Percentiles rank a stretch among this genome's conserved stretches.
Evolutionary conservation across 1,284 basidiomycete genomes (phyloP).

Genomic region (Ustilago sp.): DNA sequence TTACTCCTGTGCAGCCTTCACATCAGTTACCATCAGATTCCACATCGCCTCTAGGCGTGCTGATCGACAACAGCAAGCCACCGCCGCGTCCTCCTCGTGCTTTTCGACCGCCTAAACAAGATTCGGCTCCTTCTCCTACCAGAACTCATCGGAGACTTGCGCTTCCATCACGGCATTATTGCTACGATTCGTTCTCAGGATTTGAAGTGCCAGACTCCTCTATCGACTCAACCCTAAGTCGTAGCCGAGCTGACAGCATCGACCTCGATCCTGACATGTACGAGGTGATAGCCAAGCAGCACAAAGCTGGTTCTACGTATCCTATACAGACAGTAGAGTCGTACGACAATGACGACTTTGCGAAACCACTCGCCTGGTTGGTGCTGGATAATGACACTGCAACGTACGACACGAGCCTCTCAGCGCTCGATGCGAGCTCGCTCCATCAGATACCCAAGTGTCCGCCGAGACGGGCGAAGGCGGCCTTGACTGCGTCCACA

Average conservation of each 20-base stretch:
- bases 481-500: background rate
- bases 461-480: background rate
- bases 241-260: conserved; percentile 29
- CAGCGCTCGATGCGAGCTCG: background rate
- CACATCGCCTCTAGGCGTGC: background rate
- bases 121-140: background rate
- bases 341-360: background rate
- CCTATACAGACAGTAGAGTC: background rate
- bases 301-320: background rate
- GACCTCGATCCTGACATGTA: conserved; percentile 14
- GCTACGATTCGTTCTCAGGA: conserved; percentile 18
- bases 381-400: background rate
- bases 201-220: conserved; percentile 7
- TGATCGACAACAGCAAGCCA: background rate
- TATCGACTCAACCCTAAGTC: background rate
- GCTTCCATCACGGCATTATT: conserved; percentile 1
- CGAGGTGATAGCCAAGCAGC: background rate
- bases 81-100: conserved; percentile 17
- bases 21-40: no score
- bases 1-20: background rate
- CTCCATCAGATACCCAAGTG: background rate
- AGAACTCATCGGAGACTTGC: background rate
- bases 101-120: background rate
- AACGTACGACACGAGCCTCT: background rate
- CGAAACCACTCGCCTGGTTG: background rate